Evolutionary conservation across 352 stramenopile genomes (phyloP), one percentile per base, ranked within the genome.

Genomic region (Phytophthora melonis): DNA sequence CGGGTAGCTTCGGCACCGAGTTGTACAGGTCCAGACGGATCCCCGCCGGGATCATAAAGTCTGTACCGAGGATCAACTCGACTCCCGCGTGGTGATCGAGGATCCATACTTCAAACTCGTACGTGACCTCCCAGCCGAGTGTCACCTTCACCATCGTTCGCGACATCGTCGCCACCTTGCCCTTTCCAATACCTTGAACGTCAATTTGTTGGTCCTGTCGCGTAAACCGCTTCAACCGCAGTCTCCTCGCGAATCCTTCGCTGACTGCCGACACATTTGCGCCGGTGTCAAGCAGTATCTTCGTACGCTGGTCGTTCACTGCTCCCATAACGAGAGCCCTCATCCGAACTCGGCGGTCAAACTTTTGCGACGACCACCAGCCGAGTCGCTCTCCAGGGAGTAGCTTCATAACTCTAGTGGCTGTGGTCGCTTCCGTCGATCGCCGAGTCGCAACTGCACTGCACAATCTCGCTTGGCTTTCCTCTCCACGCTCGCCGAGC

Each of bases 81-180:
- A 54, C 58, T 39, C 58, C 58, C 2, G 58, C 36, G 25, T 55
- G 41, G 19, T 64, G 58, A 9, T 19, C 19, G 39, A 64, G 36
- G 21, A 64, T 45, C 58, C 58, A 64, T 7, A 64, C 36, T 16
- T 64, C 58, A 55, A 64, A 64, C 5, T 64, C 58, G 11, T 64
- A 55, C 19, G 16, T 32, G 27, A 32, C 27, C 1, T 34, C 30
- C 30, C 30, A 34, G 7, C 30, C 30, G 30, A 34, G 30, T 34
- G 30, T 34, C 60, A n/a, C n/a, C n/a, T n/a, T n/a, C n/a, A n/a
- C 23, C 32, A 68, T 9, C 2, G 61, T 34, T 5, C 30, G 30
- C 7, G 30, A 34, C 30, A 34, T 34, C 39, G 10, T 45, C 14
- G 14, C 11, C 39, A 45, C 39, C 10, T 45, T 18, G 11, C 39